Base-by-base conservation (phyloP, 768 basidiomycete genomes). In the Nidula microcarpa region DNA sequence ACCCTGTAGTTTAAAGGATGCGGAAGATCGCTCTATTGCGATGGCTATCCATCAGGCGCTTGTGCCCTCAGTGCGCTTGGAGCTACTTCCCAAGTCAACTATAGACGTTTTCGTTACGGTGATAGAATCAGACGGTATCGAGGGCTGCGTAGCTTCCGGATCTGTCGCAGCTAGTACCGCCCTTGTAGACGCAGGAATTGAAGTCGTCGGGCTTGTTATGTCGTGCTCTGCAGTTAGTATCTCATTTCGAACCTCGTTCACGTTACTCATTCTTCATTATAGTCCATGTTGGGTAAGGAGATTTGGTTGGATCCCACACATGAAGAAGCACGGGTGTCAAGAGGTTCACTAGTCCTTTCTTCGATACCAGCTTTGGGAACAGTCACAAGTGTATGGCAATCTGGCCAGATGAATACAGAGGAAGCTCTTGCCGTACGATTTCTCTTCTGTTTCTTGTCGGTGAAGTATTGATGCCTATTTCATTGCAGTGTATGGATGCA, bases 81-180 rank as follows among this genome's bases (percentile, higher is more conserved):
- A 96, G 61, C 76, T 89, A 1, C 76, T 97, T n/a, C 96, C 97
- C 13, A 99, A 99, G 66, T 90, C 94, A 0, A 87, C 87, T 7
- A 84, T 98, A 60, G 97, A 99, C 71, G 75, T 98, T 44, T 96
- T 91, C 68, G 73, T 99, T 49, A 89, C 85, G 2, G 76, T 99
- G 41, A 84, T 98, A 44, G 94, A 98, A 68, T 85, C 87, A n/a
- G 94, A 97, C 66, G 90, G 92, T 14, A 76, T 90, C n/a, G 89
- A 94, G 65, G 84, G 88, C 30, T 91, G 91, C 57, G 78, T 96
- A n/a, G 83, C 92, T 5, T 82, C 93, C 1, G 94, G 91, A 5
- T 76, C 89, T 8, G 81, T 93, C 5, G 96, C 95, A 14, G 91
- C 93, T 1, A 92, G 89, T 60, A 84, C 91, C 1, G 95, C 97